phyloP scores from a whole-genome alignment of 345 rosid genomes.

The Turnera subulata region DNA sequence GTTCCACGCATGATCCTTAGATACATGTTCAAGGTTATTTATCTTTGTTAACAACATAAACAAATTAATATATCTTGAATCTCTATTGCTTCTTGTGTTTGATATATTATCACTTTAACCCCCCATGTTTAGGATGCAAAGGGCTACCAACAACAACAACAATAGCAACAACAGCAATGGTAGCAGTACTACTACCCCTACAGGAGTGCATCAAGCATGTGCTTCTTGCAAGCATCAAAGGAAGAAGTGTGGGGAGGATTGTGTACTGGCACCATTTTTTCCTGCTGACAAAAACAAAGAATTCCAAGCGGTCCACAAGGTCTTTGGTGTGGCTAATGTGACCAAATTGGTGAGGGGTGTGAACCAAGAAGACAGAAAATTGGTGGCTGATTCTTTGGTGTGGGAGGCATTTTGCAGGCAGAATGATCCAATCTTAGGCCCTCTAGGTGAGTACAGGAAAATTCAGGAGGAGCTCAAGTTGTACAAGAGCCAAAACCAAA shows the following conservation, averaged over 20 bases:
- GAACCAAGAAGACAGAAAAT: slow-evolving; percentile 39
- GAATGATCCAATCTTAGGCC: slow-evolving; percentile 58
- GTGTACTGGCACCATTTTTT: slow-evolving; percentile 46
- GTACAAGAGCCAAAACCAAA: slow-evolving; percentile 30
- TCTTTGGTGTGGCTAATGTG: slow-evolving; percentile 55
- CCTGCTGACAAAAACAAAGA: slow-evolving; percentile 37
- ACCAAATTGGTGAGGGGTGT: slow-evolving; percentile 47
- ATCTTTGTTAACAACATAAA: not conserved
- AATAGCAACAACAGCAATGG: not conserved
- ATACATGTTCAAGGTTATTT: too few species aligned
- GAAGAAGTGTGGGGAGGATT: slow-evolving; percentile 47
- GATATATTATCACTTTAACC: not conserved
- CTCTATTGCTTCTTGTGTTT: not conserved
- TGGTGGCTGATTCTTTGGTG: slow-evolving; percentile 52
- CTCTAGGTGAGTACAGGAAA: slow-evolving; percentile 53
- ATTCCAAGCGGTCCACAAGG: slow-evolving; percentile 48
- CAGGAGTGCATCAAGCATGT: slow-evolving; percentile 39
- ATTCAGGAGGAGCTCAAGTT: slow-evolving; percentile 47
- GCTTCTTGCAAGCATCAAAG: slow-evolving; percentile 71
- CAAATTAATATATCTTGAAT: not conserved
- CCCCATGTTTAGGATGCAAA: slow-evolving; percentile 25
- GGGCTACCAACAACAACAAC: slow-evolving; percentile 6
- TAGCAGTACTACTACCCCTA: not conserved
- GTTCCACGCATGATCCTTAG: too few species aligned
- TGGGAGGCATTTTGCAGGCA: slow-evolving; percentile 82